Conservation (phyloP, 1,139 yeast genomes). For the Tardiomyces depauwii region DNA sequence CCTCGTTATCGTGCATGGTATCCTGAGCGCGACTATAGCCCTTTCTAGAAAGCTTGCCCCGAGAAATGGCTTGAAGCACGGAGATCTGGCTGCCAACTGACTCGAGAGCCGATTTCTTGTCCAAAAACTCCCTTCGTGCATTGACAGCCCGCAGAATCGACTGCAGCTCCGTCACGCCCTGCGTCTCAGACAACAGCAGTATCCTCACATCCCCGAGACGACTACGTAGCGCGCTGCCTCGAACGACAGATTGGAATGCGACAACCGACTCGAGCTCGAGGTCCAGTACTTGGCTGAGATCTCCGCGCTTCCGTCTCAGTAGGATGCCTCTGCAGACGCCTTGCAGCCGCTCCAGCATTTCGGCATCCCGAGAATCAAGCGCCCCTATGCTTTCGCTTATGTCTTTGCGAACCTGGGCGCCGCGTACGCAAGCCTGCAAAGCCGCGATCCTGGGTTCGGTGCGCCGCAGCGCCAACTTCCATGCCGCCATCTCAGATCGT, state of each 20-base stretch:
- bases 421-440: slow-evolving; percentile 45
- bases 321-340: slow-evolving; percentile 1
- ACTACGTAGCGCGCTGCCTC: slow-evolving; percentile 1
- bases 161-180: slow-evolving; percentile 29
- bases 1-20: not conserved
- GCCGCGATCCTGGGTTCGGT: slow-evolving; percentile 6
- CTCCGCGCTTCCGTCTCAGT: not conserved
- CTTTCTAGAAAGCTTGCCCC: slow-evolving; percentile 7
- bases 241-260: not conserved
- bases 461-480: slow-evolving; percentile 1
- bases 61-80: slow-evolving; percentile 7
- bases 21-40: slow-evolving; percentile 10
- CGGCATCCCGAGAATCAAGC: no score
- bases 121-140: slow-evolving; percentile 33
- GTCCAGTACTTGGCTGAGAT: not conserved
- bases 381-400: no score
- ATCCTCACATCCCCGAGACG: not conserved
- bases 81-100: not conserved
- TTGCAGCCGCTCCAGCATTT: slow-evolving; percentile 15
- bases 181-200: slow-evolving; percentile 11
- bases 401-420: slow-evolving; percentile 12
- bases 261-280: not conserved
- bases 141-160: slow-evolving; percentile 16
- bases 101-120: slow-evolving; percentile 28
- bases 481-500: slow-evolving; percentile 13